Evolutionary conservation across 1,284 basidiomycete genomes (phyloP), one percentile per base, ranked within the genome.

Genomic region (Tylopilus sp.): DNA sequence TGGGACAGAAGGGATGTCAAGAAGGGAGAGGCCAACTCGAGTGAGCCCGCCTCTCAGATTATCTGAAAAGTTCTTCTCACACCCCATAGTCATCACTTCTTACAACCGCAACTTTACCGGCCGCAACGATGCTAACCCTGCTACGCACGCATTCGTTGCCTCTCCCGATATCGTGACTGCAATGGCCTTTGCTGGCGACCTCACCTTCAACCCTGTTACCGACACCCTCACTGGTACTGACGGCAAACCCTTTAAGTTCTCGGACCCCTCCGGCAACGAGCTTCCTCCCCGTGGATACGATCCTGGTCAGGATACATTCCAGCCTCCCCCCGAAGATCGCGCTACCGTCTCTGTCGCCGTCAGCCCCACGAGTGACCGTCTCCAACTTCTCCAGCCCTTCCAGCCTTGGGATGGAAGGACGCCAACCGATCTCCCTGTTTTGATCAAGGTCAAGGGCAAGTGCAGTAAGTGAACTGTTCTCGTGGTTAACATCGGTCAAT

Each of bases 101-200:
- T 99, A 99, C 86, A 99, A 99, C 86, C 94, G 97, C 74, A 99
- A 99, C 88, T 99, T 99, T 78, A 98, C 96, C 61, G 96, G 94
- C 55, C 93, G 96, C 71, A 99, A 99, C 75, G 97, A 99, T 68
- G 96, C 96, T 63, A 99, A 99, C 83, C 94, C 95, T 31, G 94
- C 93, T 56, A 99, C 97, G 43, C 96, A 98, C 74, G 94, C 95
- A 48, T 99, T 99, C 67, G 95, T 99, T 66, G 91, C 97, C 48
- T 98, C 95, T 49, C 96, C 97, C 48, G 97, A 98, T 70, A 76
- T 99, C 64, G 96, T 98, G 68, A 99, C 97, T 60, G 96, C 97
- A 57, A 87, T 99, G 81, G 86, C 89, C 53, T 98, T 98, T 71
- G 92, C 92, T 55, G 97, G 96, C 55, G 77, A 82, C 59, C 86